Percentiles rank a stretch among this genome's conserved stretches.
Evolutionary conservation across 1,284 basidiomycete species (phyloP).

Genomic region (Rhizoctonia solani): DNA sequence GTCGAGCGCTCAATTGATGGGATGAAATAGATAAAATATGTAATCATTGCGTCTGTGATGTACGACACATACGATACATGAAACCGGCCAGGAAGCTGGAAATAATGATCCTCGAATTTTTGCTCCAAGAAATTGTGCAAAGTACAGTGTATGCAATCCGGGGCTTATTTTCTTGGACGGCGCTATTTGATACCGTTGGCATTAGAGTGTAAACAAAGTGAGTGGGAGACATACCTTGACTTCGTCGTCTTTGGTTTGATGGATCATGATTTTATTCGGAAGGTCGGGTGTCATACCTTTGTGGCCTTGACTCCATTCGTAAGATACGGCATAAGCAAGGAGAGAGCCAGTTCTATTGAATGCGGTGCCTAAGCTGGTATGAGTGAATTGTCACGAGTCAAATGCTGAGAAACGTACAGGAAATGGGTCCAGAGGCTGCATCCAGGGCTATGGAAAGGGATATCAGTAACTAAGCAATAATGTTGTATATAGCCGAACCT

Average conservation of each 20-base stretch:
- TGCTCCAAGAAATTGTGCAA: no score
- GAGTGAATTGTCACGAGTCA: not conserved
- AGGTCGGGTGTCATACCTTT: slow-evolving; percentile 80
- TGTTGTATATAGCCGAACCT: slow-evolving; percentile 42
- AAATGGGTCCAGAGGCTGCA: slow-evolving; percentile 65
- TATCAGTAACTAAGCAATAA: slow-evolving; percentile 38
- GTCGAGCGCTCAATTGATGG: no score
- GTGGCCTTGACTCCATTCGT: slow-evolving; percentile 91
- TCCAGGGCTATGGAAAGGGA: slow-evolving; percentile 62
- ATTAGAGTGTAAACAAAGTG: no score
- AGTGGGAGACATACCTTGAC: slow-evolving; percentile 53
- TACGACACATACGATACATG: no score
- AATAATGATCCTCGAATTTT: no score
- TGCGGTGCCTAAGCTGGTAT: slow-evolving; percentile 56
- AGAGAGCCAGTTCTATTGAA: slow-evolving; percentile 89
- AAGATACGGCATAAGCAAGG: slow-evolving; percentile 86
- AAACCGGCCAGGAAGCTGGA: no score
- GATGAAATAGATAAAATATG: no score
- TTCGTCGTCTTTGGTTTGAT: slow-evolving; percentile 88
- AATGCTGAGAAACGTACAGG: slow-evolving; percentile 43
- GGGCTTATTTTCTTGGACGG: slow-evolving; percentile 30
- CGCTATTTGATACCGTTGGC: not conserved
- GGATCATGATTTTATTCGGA: slow-evolving; percentile 87
- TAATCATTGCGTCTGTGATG: no score
- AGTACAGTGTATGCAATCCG: no score